These are phyloP conservation scores for Poronia punctata DNA, from an alignment of 495 filamentous ascomycete species.

Conservation along the genomic window DNA sequence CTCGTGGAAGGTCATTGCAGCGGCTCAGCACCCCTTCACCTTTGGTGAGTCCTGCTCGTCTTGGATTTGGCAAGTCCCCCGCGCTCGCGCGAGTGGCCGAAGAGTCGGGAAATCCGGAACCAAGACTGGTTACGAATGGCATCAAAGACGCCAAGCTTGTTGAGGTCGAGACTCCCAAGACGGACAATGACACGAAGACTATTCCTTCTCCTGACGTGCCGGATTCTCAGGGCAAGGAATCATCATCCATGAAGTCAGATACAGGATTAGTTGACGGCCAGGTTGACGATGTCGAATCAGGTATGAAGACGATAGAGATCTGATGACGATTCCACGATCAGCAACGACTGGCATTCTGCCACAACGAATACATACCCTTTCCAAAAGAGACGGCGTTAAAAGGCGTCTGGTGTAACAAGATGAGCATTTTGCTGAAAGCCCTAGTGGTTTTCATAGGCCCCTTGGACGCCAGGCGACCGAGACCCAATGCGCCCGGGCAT, in stretches of 20 bases:
- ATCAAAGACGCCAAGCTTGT: conserved; percentile 32
- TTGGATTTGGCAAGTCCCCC: conserved; percentile 43
- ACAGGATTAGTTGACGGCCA: conserved; percentile 19
- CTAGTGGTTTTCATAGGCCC: background rate
- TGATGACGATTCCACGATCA: conserved; percentile 28
- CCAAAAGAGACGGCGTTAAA: conserved; percentile 26
- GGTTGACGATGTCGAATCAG: conserved; percentile 29
- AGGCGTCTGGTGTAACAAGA: conserved; percentile 17
- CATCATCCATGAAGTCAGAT: conserved; percentile 15
- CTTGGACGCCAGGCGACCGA: background rate
- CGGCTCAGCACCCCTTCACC: conserved; percentile 46
- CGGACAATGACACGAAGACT: conserved; percentile 38
- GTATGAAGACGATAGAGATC: conserved; percentile 56
- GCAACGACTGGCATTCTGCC: conserved; percentile 20
- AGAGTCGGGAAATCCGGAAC: conserved; percentile 26
- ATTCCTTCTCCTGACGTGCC: conserved; percentile 17
- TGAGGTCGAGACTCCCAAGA: conserved; percentile 47
- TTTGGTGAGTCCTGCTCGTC: conserved; percentile 45
- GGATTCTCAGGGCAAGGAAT: conserved; percentile 18
- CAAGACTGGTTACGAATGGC: conserved; percentile 16
- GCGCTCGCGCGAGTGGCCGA: conserved; percentile 48
- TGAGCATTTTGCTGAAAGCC: conserved; percentile 5
- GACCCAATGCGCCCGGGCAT: too few relatives aligned
- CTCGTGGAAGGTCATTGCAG: conserved; percentile 48
- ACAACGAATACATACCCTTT: conserved; percentile 25